Evolutionary conservation across 2,329 filamentous ascomycete genomes (phyloP), one percentile per base, ranked within the genome.

Genomic region (Paraphoma sp.): DNA sequence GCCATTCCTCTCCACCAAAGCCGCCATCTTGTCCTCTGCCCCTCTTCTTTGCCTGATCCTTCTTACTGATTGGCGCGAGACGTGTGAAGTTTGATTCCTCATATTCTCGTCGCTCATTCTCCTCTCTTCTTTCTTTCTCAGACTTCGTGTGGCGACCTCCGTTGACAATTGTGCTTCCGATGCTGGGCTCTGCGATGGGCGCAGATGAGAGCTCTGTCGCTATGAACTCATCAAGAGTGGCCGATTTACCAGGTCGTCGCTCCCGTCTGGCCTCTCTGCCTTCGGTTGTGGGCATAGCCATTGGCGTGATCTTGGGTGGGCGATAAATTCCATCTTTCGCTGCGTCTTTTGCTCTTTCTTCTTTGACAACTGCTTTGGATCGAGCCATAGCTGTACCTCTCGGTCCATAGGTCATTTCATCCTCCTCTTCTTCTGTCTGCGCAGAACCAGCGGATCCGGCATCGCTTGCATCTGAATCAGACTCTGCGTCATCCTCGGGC

Each of bases 1-100:
- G 86, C 92, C 93, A 98, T 73, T 98, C 95, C 78, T 98, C 95
- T 49, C 95, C 95, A 59, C 94, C 94, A 79, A 91, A 97, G 77
- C 83, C 88, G 36, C 76, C 74, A 38, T 77, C 74, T 16, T 77
- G 76, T 43, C 74, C 77, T 3, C 75, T 54, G 3, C 53, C 80
- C 30, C 81, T 80, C 73, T 85, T 87, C 80, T 90, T 89, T 46
- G 87, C 84, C 56, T 82, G 80, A 5, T 97, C 93, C 80, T 96
- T 97, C 84, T 97, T 98, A 79, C 87, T 91, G 76, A 91, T 86
- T 69, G 88, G 89, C 11, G 94, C 93, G 68, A 99, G 81, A 65
- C 95, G 91, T 14, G 92, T 87, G 71, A 97, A 94, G 80, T 99
- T 96, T 65, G 83, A 85, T 79, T 99, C 95, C 81, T 99, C 95